Evolutionary conservation across 257 asterid genomes (phyloP).

Genomic region (Hygrophila difformis): DNA sequence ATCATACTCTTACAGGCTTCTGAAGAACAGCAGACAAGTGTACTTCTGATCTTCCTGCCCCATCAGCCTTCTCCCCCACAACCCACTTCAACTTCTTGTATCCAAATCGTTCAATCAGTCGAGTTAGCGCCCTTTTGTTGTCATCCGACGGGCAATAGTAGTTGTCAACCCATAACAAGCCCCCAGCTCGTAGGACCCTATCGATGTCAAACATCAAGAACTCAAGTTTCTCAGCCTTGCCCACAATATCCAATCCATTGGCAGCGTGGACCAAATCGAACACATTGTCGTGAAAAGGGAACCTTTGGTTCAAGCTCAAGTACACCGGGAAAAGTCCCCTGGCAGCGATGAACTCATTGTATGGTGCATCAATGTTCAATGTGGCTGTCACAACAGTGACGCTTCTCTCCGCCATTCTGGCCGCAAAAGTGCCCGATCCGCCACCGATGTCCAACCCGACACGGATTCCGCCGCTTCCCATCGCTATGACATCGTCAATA

Average conservation of each 20-base stretch:
- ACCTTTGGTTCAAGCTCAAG: constrained; percentile 72
- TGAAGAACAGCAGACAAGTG: constrained; percentile 70
- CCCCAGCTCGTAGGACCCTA: too few species aligned
- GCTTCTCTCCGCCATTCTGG: constrained; percentile 74
- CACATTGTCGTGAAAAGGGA: constrained; percentile 56
- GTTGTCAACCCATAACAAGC: too few species aligned
- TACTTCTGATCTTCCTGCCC: constrained; percentile 57
- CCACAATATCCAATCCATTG: constrained; percentile 56
- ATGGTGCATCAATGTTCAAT: constrained; percentile 72
- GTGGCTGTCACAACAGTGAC: constrained; percentile 61
- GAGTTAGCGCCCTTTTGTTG: constrained; percentile 52
- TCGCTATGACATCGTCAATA: constrained; percentile 60
- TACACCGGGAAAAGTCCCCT: constrained; percentile 80
- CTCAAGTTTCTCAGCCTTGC: constrained; percentile 61
- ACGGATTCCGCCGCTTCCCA: constrained; percentile 56
- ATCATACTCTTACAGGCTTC: constrained; percentile 44
- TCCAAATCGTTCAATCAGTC: constrained; percentile 66
- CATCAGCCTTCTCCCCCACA: too few species aligned
- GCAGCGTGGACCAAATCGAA: constrained; percentile 67
- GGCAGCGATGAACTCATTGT: constrained; percentile 74
- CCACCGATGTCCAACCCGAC: constrained; percentile 75
- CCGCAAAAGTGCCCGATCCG: constrained; percentile 86
- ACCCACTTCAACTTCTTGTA: too few species aligned
- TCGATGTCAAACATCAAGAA: constrained; percentile 86
- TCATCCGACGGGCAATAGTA: constrained; percentile 56